Percentiles rank a stretch among this genome's conserved stretches.
Conservation (phyloP, 306 rosid genomes). For the Erythrophleum fordii region DNA sequence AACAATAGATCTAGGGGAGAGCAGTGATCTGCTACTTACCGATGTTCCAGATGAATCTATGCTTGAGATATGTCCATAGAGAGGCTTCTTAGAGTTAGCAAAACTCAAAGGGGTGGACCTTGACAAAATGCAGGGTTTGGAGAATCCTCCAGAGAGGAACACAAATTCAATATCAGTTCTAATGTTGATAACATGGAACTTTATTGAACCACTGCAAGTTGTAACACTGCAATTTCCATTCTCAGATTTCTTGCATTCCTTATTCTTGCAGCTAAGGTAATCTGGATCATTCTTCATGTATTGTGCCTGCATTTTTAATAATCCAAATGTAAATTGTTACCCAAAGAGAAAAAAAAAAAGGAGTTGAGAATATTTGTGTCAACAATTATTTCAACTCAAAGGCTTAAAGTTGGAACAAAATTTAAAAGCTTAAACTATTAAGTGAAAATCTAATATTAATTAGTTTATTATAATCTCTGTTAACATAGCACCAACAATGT, state of each 20-base stretch:
- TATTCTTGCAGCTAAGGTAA: slow-evolving; percentile 69
- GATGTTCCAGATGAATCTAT: slow-evolving; percentile 71
- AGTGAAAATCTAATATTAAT: too few relatives aligned
- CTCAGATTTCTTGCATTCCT: slow-evolving; percentile 46
- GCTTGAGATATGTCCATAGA: slow-evolving; percentile 73
- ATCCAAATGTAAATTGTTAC: background rate
- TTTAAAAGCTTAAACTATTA: too few relatives aligned
- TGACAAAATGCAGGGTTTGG: slow-evolving; percentile 57
- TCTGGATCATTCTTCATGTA: slow-evolving; percentile 63
- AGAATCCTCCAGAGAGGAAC: slow-evolving; percentile 72
- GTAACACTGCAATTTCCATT: slow-evolving; percentile 43
- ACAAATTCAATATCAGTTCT: slow-evolving; percentile 82
- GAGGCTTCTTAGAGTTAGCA: slow-evolving; percentile 70
- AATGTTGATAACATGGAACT: slow-evolving; percentile 84
- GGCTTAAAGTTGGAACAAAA: too few relatives aligned
- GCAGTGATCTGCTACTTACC: slow-evolving; percentile 41
- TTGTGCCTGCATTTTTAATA: slow-evolving; percentile 54
- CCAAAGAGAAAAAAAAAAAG: too few relatives aligned
- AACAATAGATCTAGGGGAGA: background rate
- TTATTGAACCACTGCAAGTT: slow-evolving; percentile 67
- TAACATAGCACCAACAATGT: too few relatives aligned
- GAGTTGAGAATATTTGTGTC: background rate
- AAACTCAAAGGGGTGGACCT: slow-evolving; percentile 57
- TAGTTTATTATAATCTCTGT: too few relatives aligned
- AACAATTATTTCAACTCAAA: background rate